phyloP scores from a whole-genome alignment of 2,329 filamentous ascomycete species.

The Anisogramma anomala region DNA sequence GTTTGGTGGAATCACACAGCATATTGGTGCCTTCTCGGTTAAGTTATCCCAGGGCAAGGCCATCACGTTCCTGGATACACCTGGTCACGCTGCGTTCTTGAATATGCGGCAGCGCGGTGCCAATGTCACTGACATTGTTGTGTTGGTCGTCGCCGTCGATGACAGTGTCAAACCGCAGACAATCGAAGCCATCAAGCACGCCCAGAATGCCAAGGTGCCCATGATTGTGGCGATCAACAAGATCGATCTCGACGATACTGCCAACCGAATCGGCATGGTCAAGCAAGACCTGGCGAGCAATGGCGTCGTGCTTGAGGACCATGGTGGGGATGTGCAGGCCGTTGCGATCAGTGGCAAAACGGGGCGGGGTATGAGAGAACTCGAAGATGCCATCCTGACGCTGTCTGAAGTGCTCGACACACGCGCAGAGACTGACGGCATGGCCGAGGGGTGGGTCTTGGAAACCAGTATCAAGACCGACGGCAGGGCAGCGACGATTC shows the following conservation, averaged over 20 bases:
- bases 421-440: slow-evolving; percentile 63
- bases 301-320: slow-evolving; percentile 87
- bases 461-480: slow-evolving; percentile 80
- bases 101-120: slow-evolving; percentile 93
- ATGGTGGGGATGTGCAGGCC: slow-evolving; percentile 85
- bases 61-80: slow-evolving; percentile 95
- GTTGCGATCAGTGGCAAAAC: slow-evolving; percentile 90
- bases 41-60: slow-evolving; percentile 72
- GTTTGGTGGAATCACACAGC: slow-evolving; percentile 94
- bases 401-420: slow-evolving; percentile 86
- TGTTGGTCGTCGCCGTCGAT: slow-evolving; percentile 90
- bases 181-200: slow-evolving; percentile 89
- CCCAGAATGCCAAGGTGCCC: slow-evolving; percentile 72
- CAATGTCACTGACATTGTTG: slow-evolving; percentile 91
- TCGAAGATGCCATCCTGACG: slow-evolving; percentile 82
- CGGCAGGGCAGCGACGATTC: slow-evolving; percentile 77
- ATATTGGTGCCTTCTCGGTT: slow-evolving; percentile 95
- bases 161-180: slow-evolving; percentile 98
- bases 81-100: slow-evolving; percentile 89
- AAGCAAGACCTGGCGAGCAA: slow-evolving; percentile 77
- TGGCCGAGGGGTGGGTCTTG: slow-evolving; percentile 85
- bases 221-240: slow-evolving; percentile 99
- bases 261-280: slow-evolving; percentile 68
- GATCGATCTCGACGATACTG: slow-evolving; percentile 63
- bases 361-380: slow-evolving; percentile 76